Evolutionary conservation across 2,329 filamentous ascomycete species (phyloP), one percentile per base, ranked within the genome.

Genomic region (Sphaerulina vaccinii): DNA sequence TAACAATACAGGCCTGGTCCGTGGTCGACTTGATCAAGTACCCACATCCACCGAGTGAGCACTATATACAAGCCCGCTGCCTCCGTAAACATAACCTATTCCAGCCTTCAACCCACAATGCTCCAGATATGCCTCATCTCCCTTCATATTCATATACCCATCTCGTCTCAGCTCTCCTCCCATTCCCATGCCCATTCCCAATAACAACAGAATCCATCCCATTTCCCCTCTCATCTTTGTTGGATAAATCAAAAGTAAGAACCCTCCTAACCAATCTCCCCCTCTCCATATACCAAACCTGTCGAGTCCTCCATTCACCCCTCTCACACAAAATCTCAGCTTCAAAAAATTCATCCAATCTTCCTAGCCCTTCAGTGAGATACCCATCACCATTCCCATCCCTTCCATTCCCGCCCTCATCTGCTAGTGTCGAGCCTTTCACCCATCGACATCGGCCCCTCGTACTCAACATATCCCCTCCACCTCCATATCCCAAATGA

Each of bases 91-190:
- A n/a, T n/a, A n/a, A n/a, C n/a, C n/a, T n/a, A n/a, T n/a, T n/a
- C n/a, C n/a, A n/a, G n/a, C n/a, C n/a, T n/a, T n/a, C n/a, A n/a
- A n/a, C n/a, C n/a, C n/a, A n/a, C n/a, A n/a, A n/a, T n/a, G n/a
- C n/a, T n/a, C n/a, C n/a, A n/a, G n/a, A n/a, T n/a, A n/a, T 35
- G 27, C 27, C 35, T n/a, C 21, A 47, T 15, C 22, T 27, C 32
- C 42, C 47, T 24, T 53, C 57, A 37, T 54, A 55, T 16, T 59
- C 52, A 52, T 58, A 61, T 2, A 59, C 57, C 32, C 55, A 55
- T 41, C 42, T 54, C 16, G 83, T 56, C 47, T 59, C 59, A 38
- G 51, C 57, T 32, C 50, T 58, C 21, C 51, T 37, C n/a, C 46
- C 50, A 22, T 27, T 47, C 24, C 27, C 27, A 13, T 49, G 10